Evolutionary conservation across 306 rosid species (phyloP).

Genomic region (Citrullus mucosospermus): DNA sequence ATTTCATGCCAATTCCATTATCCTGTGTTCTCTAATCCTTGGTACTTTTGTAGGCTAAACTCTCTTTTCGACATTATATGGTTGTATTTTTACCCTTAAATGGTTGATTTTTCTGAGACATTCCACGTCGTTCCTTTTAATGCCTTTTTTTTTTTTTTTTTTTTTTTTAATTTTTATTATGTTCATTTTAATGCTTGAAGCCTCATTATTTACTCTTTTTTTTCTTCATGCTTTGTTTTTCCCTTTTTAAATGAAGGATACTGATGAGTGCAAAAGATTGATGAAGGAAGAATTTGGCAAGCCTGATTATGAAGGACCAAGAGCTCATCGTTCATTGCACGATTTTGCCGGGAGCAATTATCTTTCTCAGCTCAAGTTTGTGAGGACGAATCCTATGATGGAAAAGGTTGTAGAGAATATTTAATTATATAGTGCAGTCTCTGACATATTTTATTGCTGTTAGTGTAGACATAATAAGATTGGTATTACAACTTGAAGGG

Average conservation of each 20-base stretch:
- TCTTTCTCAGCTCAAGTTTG: constrained; percentile 58
- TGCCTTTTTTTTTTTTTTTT: too few species aligned
- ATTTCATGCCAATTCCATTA: not conserved
- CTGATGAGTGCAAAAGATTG: constrained; percentile 42
- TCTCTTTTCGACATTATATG: not conserved
- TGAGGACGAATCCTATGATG: constrained; percentile 29
- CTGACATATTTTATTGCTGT: not conserved
- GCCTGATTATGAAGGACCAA: constrained; percentile 45
- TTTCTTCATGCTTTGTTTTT: constrained; percentile 6
- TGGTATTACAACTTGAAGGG: not conserved
- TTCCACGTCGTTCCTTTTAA: not conserved
- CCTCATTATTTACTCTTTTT: not conserved
- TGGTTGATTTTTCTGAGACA: not conserved
- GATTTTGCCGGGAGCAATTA: constrained; percentile 82
- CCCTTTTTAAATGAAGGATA: constrained; percentile 34
- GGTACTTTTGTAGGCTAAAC: not conserved
- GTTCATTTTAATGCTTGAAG: not conserved
- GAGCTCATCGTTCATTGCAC: constrained; percentile 64
- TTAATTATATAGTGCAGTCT: not conserved
- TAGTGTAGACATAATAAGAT: not conserved
- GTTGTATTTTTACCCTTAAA: not conserved
- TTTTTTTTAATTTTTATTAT: too few species aligned
- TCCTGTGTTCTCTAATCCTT: not conserved
- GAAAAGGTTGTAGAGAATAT: not conserved
- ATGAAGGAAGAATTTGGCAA: constrained; percentile 35